Conservation (phyloP, 1,284 basidiomycete genomes). For the Melampsora larici-populina region DNA sequence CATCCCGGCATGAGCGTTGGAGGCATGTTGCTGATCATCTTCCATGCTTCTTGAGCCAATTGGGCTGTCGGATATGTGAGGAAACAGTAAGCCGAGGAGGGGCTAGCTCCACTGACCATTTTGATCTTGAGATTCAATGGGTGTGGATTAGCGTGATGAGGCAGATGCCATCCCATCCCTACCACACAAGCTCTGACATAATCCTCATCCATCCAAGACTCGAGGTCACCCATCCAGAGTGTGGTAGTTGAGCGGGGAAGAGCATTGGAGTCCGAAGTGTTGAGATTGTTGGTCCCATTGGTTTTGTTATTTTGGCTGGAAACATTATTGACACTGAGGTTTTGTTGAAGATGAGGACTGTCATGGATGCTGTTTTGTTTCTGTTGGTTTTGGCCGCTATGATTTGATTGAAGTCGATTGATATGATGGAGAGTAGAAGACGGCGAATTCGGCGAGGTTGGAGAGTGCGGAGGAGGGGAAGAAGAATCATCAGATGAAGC, state of each 20-base stretch:
- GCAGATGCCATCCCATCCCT: constrained; percentile 47
- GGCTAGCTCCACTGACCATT: constrained; percentile 60
- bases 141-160: constrained; percentile 57
- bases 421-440: too few species aligned
- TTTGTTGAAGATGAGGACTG: neutral
- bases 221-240: constrained; percentile 75
- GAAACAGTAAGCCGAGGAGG: constrained; percentile 76
- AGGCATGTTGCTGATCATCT: constrained; percentile 53
- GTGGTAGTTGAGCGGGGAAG: constrained; percentile 53
- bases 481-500: too few species aligned
- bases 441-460: too few species aligned
- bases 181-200: constrained; percentile 69
- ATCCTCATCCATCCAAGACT: constrained; percentile 88
- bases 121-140: constrained; percentile 65
- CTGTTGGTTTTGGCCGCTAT: neutral
- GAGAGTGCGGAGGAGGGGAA: too few species aligned
- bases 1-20: constrained; percentile 62
- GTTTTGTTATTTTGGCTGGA: too few species aligned
- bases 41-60: constrained; percentile 65
- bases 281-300: neutral
- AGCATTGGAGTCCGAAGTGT: neutral
- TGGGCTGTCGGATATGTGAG: constrained; percentile 72
- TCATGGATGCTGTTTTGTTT: neutral
- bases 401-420: neutral
- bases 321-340: neutral